Conservation (phyloP, 768 basidiomycete species). For the Omphalotus guepiniiformis region DNA sequence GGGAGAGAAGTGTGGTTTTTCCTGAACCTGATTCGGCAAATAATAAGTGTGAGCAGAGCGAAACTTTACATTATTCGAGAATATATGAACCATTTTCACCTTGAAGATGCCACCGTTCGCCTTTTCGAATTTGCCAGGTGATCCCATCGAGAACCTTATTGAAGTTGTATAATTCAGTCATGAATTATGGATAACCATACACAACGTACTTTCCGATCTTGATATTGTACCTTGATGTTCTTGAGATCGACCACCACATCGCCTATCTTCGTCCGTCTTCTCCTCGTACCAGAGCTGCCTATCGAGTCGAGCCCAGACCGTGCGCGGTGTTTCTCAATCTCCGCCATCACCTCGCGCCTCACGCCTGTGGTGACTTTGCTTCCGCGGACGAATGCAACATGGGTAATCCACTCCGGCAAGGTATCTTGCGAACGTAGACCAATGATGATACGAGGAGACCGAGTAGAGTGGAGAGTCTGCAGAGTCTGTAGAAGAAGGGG, state of each 20-base stretch:
- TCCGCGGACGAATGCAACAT: conserved; percentile 53
- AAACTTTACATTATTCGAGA: not conserved
- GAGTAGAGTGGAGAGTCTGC: conserved; percentile 42
- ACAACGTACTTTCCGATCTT: conserved; percentile 47
- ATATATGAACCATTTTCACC: conserved; percentile 72
- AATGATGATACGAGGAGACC: conserved; percentile 57
- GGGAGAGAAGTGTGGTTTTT: conserved; percentile 88
- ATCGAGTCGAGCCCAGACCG: not conserved
- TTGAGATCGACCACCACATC: conserved; percentile 56
- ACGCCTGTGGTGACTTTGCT: conserved; percentile 48
- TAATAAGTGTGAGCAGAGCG: not conserved
- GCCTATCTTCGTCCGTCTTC: conserved; percentile 14
- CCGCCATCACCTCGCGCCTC: conserved; percentile 40
- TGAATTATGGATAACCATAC: too few species aligned
- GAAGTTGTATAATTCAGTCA: too few species aligned
- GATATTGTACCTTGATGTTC: conserved; percentile 69
- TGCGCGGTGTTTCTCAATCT: conserved; percentile 11
- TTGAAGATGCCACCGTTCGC: conserved; percentile 87
- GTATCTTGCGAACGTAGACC: conserved; percentile 67
- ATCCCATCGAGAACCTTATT: conserved; percentile 74
- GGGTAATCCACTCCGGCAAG: conserved; percentile 69
- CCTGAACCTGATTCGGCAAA: conserved; percentile 66
- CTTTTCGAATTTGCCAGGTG: conserved; percentile 76
- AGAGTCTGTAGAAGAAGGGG: conserved; percentile 53
- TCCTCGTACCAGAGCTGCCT: not conserved